Base-by-base conservation (phyloP, 176 grass and related monocot genomes). In the Neostapfia colusana region DNA sequence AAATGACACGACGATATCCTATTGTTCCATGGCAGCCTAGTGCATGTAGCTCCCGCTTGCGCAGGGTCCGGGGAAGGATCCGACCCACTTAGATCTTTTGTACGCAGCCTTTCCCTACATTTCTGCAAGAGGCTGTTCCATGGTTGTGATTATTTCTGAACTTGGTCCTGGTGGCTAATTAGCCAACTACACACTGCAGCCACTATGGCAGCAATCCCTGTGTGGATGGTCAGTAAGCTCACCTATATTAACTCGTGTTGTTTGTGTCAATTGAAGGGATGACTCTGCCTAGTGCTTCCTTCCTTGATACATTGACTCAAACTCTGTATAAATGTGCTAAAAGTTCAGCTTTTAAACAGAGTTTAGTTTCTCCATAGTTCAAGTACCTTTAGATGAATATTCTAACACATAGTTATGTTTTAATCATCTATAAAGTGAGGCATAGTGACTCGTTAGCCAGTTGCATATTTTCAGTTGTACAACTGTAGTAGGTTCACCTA, bases 161-260 rank as follows among this genome's bases (percentile, higher is more conserved):
- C 8, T 8, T 75, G 15, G 5, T 23, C 36, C 75, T 28, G 73
- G 87, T 89, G 73, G 87, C 82, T 85, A 89, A 85, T 89, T 89
- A 89, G 87, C 87, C 82, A 82, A 61, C 76, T 73, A 89, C 82
- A 82, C 66, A 73, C 58, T 16, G 82, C 82, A 40, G 73, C 83
- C 26, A 28, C 49, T 3, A 56, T 69, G 67, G 73, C 68, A 11
- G 83, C 79, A 16, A 39, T 63, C 16, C 70, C 74, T 82, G 82
- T 85, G 87, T 89, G 83, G 81, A 82, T 89, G 87, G 82, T 89
- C 82, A 89, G 82, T 85, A 62, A 89, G 78, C 78, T 44, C 73
- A 89, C 82, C 87, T 56, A 85, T 26, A 89, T 57, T 18, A 18
- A 85, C 37, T 78, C 26, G 78, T 46, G 69, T 82, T 89, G 51